Evolutionary conservation across 164 flowering plant species (phyloP).

Genomic region (Magnolia kwangsiensis): DNA sequence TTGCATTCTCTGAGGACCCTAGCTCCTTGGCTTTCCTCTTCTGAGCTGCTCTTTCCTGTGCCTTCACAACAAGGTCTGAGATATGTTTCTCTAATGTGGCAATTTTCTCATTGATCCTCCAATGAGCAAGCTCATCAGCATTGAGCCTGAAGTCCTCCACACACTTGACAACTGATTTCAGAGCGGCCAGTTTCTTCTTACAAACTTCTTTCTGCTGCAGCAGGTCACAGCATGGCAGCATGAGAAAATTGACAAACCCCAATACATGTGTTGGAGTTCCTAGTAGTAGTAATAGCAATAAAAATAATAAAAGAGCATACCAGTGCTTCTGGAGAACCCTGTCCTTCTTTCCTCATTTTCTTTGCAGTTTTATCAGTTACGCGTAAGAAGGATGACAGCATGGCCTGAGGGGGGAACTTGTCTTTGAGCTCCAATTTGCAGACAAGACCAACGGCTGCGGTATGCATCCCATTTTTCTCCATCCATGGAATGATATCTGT

Average conservation of each 20-base stretch:
- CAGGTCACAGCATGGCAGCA: neutral
- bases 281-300: neutral
- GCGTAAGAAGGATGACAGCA: constrained; percentile 20
- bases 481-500: constrained; percentile 40
- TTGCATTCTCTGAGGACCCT: constrained; percentile 15
- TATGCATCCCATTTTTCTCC: constrained; percentile 34
- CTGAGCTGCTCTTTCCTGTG: constrained; percentile 13
- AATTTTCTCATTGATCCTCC: constrained; percentile 36
- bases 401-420: constrained; percentile 29
- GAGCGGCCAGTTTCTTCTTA: constrained; percentile 36
- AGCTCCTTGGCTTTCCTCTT: constrained; percentile 37
- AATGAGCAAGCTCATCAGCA: constrained; percentile 27
- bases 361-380: neutral
- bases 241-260: neutral
- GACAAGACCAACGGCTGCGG: constrained; percentile 40
- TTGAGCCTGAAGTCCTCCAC: constrained; percentile 39
- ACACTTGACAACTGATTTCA: constrained; percentile 35
- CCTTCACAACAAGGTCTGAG: constrained; percentile 21
- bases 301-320: neutral
- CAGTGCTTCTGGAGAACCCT: neutral
- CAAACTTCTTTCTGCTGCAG: constrained; percentile 36
- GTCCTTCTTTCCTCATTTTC: neutral
- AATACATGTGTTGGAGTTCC: neutral
- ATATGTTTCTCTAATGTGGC: constrained; percentile 35
- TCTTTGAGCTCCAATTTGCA: constrained; percentile 44